phyloP scores from a whole-genome alignment of 139 green algal species.

The Marvania coccoides region DNA sequence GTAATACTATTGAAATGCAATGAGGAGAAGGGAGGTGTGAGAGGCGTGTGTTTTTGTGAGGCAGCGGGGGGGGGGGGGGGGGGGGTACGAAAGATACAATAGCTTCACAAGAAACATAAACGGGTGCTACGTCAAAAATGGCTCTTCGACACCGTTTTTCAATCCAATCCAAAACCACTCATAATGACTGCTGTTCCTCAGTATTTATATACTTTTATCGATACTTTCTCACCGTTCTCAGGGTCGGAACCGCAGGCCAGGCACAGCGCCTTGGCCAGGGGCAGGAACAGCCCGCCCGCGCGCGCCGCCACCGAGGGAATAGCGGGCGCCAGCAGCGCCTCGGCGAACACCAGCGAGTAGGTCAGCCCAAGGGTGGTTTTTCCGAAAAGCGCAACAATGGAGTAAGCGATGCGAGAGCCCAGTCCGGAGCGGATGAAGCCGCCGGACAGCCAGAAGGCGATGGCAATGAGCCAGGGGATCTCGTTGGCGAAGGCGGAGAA shows the following conservation, averaged over 20 bases:
- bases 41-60: no score
- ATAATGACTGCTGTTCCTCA: no score
- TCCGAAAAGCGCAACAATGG: constrained; percentile 89
- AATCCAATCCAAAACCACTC: no score
- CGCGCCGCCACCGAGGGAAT: constrained; percentile 95
- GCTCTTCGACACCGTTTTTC: no score
- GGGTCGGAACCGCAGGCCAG: constrained; percentile 72
- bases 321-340: constrained; percentile 94
- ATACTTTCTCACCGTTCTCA: no score
- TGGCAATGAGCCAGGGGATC: constrained; percentile 96
- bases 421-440: constrained; percentile 99
- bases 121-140: no score
- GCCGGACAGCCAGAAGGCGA: constrained; percentile 96
- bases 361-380: constrained; percentile 96
- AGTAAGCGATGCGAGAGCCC: constrained; percentile 94
- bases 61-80: no score
- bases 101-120: no score
- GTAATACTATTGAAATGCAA: no score
- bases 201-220: no score
- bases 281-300: constrained; percentile 97
- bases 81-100: no score
- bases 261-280: constrained; percentile 93
- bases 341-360: constrained; percentile 91
- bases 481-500: constrained; percentile 94
- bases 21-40: no score